These are phyloP conservation scores for Talaromyces amestolkiae DNA, from an alignment of 2,329 filamentous ascomycete genomes.

Conservation along the genomic window DNA sequence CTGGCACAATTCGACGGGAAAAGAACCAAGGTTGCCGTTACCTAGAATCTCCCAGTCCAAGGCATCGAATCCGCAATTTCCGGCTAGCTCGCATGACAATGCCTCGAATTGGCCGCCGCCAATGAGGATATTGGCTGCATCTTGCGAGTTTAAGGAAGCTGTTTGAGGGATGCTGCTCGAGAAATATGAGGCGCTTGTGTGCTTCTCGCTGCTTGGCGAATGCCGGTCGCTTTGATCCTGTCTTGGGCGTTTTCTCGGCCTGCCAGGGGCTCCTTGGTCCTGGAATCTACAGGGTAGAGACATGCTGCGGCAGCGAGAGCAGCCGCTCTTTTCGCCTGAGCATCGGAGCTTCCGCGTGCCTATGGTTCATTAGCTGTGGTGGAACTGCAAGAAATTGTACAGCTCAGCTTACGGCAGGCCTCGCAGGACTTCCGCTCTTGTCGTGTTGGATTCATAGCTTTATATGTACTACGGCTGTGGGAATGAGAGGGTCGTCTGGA, in stretches of 20 bases:
- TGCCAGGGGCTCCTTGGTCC: conserved; percentile 29
- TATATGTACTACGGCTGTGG: neutral
- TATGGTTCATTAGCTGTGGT: conserved; percentile 16
- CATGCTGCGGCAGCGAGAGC: conserved; percentile 27
- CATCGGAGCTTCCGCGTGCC: conserved; percentile 31
- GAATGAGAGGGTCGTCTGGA: neutral
- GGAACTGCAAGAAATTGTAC: neutral
- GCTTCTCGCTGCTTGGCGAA: conserved; percentile 1
- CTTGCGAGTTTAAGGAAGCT: conserved; percentile 3
- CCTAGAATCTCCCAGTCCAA: conserved; percentile 23
- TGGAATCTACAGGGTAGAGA: conserved; percentile 29
- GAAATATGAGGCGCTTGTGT: neutral
- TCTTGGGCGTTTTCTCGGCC: conserved; percentile 28
- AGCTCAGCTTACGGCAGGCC: conserved; percentile 26
- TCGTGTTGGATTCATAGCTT: conserved; percentile 23
- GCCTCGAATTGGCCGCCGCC: conserved; percentile 18
- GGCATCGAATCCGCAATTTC: conserved; percentile 24
- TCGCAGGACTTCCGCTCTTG: conserved; percentile 31
- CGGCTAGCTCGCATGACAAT: conserved; percentile 23
- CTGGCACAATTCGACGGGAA: conserved; percentile 22
- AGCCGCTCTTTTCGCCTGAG: conserved; percentile 30
- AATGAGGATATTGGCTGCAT: conserved; percentile 18
- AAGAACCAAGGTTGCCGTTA: conserved; percentile 21
- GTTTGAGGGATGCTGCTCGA: conserved; percentile 3
- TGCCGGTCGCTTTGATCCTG: conserved; percentile 19